Conservation (phyloP, 768 basidiomycete genomes). For the Kwoniella sp. region DNA sequence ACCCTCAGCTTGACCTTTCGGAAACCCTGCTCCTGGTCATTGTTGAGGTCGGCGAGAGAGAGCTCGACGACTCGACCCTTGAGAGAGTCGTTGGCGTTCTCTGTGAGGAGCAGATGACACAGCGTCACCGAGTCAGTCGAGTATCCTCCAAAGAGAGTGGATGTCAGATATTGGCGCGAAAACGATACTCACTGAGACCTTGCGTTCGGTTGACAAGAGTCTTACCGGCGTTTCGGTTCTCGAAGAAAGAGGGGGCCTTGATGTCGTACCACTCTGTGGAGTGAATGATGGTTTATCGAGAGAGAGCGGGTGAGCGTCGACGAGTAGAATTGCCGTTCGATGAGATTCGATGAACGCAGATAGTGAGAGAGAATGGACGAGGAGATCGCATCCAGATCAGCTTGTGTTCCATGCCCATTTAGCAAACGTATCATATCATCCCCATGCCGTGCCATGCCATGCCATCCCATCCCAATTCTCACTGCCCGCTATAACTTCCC, state of each 20-base stretch:
- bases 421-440: neutral
- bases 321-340: neutral
- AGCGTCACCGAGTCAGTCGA: neutral
- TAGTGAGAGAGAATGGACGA: neutral
- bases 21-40: slow-evolving; percentile 99
- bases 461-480: neutral
- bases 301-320: neutral
- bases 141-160: no score
- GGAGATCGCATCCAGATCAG: neutral
- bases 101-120: slow-evolving; percentile 60
- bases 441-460: neutral
- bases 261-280: slow-evolving; percentile 94
- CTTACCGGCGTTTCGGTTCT: slow-evolving; percentile 95
- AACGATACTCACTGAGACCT: slow-evolving; percentile 82
- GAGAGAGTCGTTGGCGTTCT: slow-evolving; percentile 97
- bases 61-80: slow-evolving; percentile 96
- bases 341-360: neutral
- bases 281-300: neutral
- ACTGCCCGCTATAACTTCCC: neutral
- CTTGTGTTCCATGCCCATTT: neutral
- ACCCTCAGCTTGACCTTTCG: slow-evolving; percentile 98
- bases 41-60: slow-evolving; percentile 95
- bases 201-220: slow-evolving; percentile 97
- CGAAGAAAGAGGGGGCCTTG: slow-evolving; percentile 97
- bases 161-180: no score